phyloP scores from a whole-genome alignment of 2,329 filamentous ascomycete species.

The Sclerotinia subarctica region DNA sequence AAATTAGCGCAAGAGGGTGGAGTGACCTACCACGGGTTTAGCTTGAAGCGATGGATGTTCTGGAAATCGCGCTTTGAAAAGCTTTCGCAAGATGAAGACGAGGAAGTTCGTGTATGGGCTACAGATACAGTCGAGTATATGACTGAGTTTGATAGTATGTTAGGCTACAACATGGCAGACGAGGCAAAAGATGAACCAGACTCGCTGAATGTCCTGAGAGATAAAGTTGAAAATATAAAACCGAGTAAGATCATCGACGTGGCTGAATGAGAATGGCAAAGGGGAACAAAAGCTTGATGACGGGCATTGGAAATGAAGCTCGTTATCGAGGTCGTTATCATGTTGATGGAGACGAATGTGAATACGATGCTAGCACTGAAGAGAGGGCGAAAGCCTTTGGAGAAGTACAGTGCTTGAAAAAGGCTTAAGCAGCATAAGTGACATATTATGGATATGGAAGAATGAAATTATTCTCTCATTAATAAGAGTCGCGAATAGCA shows the following conservation, averaged over 20 bases:
- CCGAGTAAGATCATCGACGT: background rate
- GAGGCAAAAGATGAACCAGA: background rate
- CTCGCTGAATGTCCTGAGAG: background rate
- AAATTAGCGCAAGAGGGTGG: background rate
- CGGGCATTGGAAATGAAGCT: background rate
- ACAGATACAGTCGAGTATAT: background rate
- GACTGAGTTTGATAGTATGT: background rate
- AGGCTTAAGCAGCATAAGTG: rapidly evolving
- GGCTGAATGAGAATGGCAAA: rapidly evolving
- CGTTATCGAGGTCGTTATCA: background rate
- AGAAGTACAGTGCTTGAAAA: background rate
- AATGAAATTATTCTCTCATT: background rate
- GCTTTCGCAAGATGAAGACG: background rate
- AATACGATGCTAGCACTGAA: background rate
- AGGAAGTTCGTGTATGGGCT: background rate
- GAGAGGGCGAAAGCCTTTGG: background rate
- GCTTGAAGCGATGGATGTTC: background rate
- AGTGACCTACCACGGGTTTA: background rate
- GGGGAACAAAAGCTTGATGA: background rate
- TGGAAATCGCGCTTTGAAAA: background rate
- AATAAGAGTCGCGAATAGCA: background rate
- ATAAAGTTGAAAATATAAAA: background rate
- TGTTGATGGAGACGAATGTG: background rate
- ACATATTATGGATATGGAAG: background rate
- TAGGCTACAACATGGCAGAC: too few species aligned